Evolutionary conservation across 345 rosid genomes (phyloP).

Genomic region (Hibiscus trionum): DNA sequence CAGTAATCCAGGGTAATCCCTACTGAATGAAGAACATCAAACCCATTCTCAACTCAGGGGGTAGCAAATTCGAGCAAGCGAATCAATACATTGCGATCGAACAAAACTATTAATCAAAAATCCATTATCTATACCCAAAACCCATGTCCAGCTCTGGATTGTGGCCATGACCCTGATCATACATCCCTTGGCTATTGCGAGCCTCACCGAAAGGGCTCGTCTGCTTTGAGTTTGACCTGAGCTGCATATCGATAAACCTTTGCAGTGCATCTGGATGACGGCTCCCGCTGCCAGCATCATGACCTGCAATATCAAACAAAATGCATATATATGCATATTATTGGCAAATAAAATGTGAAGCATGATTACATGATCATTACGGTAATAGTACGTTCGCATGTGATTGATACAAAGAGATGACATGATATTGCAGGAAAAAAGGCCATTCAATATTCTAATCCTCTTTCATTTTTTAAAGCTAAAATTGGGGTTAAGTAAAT

Average conservation of each 20-base stretch:
- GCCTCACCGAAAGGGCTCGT: slow-evolving; percentile 32
- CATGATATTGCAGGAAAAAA: neutral
- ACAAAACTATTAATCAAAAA: slow-evolving; percentile 12
- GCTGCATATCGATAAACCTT: slow-evolving; percentile 71
- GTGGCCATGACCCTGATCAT: slow-evolving; percentile 57
- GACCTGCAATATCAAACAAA: slow-evolving; percentile 25
- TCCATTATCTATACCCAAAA: slow-evolving; percentile 51
- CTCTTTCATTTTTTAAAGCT: neutral
- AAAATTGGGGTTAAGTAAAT: neutral
- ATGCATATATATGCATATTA: neutral
- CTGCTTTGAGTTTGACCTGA: slow-evolving; percentile 58
- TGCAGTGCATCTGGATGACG: slow-evolving; percentile 64
- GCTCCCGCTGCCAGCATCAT: slow-evolving; percentile 38
- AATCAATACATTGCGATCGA: neutral
- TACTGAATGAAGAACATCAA: neutral
- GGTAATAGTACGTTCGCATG: neutral
- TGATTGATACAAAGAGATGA: neutral
- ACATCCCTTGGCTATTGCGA: slow-evolving; percentile 47
- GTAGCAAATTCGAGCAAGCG: slow-evolving; percentile 16
- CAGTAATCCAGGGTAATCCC: neutral
- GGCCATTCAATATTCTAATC: neutral
- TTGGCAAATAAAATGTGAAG: neutral
- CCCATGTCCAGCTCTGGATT: slow-evolving; percentile 46
- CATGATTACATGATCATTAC: neutral
- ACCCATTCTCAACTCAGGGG: neutral